Percentiles rank a stretch among this genome's conserved stretches.
These are phyloP conservation scores for Saccharomyces hybrid DNA, from an alignment of 1,139 yeast species.

Conservation along the genomic window DNA sequence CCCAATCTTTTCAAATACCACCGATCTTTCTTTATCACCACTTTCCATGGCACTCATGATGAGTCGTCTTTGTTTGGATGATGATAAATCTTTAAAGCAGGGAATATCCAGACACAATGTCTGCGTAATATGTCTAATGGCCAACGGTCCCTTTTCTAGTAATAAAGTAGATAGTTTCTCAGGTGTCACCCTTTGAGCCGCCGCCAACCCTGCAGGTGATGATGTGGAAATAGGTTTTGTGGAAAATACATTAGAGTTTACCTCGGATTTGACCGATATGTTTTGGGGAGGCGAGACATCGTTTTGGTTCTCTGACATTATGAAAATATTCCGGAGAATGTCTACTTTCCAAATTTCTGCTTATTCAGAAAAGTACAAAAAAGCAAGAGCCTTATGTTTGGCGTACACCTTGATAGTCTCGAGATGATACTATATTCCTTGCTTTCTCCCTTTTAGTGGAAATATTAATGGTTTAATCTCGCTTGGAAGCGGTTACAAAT, in stretches of 20 bases:
- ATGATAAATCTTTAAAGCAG: slow-evolving; percentile 70
- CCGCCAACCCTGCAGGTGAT: slow-evolving; percentile 82
- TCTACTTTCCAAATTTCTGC: neutral
- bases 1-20: slow-evolving; percentile 87
- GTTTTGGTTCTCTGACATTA: neutral
- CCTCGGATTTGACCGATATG: slow-evolving; percentile 1
- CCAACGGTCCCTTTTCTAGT: slow-evolving; percentile 73
- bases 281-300: neutral
- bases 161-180: slow-evolving; percentile 64
- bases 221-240: slow-evolving; percentile 51
- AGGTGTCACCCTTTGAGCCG: slow-evolving; percentile 82
- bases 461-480: neutral
- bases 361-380: neutral
- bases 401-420: neutral
- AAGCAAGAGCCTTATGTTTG: neutral
- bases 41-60: slow-evolving; percentile 83
- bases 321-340: neutral
- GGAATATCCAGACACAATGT: slow-evolving; percentile 70
- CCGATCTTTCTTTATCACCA: slow-evolving; percentile 55
- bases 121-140: slow-evolving; percentile 82
- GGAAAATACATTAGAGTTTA: slow-evolving; percentile 3
- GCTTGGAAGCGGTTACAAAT: neutral
- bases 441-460: neutral
- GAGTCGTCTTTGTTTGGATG: slow-evolving; percentile 82
- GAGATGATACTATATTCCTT: neutral